A percentile compares a stretch with the other conserved stretches of the same genome.
These are phyloP conservation scores for Hypoxylon crocopeplum DNA, from an alignment of 495 filamentous ascomycete genomes.

Conservation along the genomic window DNA sequence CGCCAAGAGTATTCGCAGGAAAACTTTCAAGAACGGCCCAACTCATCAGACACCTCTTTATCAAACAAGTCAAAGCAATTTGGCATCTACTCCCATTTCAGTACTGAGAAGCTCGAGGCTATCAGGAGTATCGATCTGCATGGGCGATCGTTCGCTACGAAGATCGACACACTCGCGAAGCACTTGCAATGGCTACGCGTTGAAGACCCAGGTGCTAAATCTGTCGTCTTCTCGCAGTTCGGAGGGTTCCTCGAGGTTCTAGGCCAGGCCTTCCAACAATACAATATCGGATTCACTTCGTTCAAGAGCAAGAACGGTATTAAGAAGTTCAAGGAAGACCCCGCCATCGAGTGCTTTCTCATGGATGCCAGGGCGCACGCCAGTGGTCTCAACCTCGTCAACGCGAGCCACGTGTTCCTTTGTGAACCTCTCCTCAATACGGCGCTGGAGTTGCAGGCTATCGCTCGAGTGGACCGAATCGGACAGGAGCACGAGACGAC, in stretches of 20 bases:
- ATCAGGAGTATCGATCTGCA: constrained; percentile 84
- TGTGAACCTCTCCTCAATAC: constrained; percentile 94
- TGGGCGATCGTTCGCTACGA: constrained; percentile 78
- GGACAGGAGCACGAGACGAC: constrained; percentile 87
- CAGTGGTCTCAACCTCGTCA: constrained; percentile 86
- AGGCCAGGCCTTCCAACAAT: constrained; percentile 65
- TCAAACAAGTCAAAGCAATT: constrained; percentile 34
- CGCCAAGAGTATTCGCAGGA: constrained; percentile 64
- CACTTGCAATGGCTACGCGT: constrained; percentile 86
- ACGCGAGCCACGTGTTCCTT: constrained; percentile 92
- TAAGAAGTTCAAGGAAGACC: constrained; percentile 75
- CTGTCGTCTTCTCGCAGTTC: constrained; percentile 90
- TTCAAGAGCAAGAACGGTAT: constrained; percentile 71
- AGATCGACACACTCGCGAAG: constrained; percentile 81
- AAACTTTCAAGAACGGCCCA: constrained; percentile 5
- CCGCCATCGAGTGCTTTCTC: constrained; percentile 80
- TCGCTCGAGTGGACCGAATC: constrained; percentile 92
- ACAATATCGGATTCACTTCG: constrained; percentile 73
- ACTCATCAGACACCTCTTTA: constrained; percentile 1
- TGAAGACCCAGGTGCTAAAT: constrained; percentile 86
- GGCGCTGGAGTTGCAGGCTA: constrained; percentile 90
- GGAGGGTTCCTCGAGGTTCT: constrained; percentile 81
- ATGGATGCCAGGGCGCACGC: constrained; percentile 88
- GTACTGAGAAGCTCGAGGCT: constrained; percentile 69
- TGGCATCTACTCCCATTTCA: constrained; percentile 80